A percentile compares a stretch with the other conserved stretches of the same genome.
Evolutionary conservation across 106 monocot genomes (phyloP).

Genomic region (Platanthera zijinensis): DNA sequence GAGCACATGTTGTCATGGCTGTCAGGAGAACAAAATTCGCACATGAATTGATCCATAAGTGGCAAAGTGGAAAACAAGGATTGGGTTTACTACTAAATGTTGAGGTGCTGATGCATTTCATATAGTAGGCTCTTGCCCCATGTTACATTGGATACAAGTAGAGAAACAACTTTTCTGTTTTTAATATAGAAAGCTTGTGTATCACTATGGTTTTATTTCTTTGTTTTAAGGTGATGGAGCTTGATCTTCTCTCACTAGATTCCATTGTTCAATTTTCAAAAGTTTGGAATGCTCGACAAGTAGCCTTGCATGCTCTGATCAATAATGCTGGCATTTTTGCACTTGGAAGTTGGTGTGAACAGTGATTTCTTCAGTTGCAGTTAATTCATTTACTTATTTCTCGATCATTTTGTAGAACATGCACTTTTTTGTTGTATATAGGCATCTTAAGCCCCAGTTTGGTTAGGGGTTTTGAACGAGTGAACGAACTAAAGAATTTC

Average conservation of each 20-base stretch:
- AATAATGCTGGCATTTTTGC: constrained; percentile 96
- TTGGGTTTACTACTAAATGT: constrained; percentile 54
- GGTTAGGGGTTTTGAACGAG: too few relatives aligned
- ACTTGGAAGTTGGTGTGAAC: constrained; percentile 64
- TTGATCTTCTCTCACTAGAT: constrained; percentile 81
- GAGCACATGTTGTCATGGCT: constrained; percentile 94
- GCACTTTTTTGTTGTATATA: not conserved
- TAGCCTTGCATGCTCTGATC: constrained; percentile 69
- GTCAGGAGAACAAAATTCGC: constrained; percentile 71
- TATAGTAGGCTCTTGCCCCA: not conserved
- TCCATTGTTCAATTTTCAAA: constrained; percentile 86
- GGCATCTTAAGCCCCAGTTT: not conserved
- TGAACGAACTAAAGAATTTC: too few relatives aligned
- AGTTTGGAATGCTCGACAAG: constrained; percentile 75
- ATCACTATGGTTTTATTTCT: constrained; percentile 4
- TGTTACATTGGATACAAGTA: not conserved
- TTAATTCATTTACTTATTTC: not conserved
- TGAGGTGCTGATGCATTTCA: constrained; percentile 45
- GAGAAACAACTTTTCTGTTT: not conserved
- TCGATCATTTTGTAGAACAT: not conserved
- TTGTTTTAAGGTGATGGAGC: constrained; percentile 79
- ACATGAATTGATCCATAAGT: constrained; percentile 77
- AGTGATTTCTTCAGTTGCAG: not conserved
- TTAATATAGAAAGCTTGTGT: not conserved
- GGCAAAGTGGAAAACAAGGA: constrained; percentile 53